phyloP scores from a whole-genome alignment of 73 alveolate genomes.

The Tetrahymena borealis region DNA sequence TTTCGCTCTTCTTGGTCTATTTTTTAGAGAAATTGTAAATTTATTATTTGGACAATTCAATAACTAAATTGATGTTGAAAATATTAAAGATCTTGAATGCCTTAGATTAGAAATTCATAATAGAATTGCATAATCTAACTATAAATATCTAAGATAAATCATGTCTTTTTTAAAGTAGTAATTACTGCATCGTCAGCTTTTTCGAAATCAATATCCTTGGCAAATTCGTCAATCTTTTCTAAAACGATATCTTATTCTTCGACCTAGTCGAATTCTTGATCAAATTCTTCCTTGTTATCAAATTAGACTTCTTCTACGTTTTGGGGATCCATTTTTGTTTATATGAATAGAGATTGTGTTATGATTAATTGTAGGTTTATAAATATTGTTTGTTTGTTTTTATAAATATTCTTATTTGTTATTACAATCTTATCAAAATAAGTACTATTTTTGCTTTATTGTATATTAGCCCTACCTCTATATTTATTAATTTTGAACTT shows the following conservation, averaged over 20 bases:
- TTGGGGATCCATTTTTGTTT: slow-evolving; percentile 26
- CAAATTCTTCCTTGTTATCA: slow-evolving; percentile 23
- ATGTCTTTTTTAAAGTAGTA: no score
- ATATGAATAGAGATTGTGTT: neutral
- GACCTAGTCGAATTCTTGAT: slow-evolving; percentile 33
- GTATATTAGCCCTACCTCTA: neutral
- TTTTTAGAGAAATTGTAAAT: neutral
- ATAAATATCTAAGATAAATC: no score
- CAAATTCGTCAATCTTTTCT: slow-evolving; percentile 25
- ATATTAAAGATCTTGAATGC: no score
- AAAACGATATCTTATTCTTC: slow-evolving; percentile 21
- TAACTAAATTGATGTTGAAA: no score
- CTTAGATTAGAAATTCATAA: no score
- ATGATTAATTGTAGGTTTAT: neutral
- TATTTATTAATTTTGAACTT: neutral
- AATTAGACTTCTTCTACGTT: slow-evolving; percentile 27
- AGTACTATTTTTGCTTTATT: neutral
- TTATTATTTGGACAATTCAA: no score
- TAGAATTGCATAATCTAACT: no score
- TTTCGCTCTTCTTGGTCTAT: slow-evolving; percentile 52
- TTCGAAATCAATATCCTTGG: slow-evolving; percentile 24
- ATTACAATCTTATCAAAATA: neutral
- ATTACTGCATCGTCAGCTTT: slow-evolving; percentile 5
- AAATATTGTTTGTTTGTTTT: neutral
- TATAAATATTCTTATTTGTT: neutral